Base-by-base conservation (phyloP, 1,284 basidiomycete genomes). In the Naganishia sp. region DNA sequence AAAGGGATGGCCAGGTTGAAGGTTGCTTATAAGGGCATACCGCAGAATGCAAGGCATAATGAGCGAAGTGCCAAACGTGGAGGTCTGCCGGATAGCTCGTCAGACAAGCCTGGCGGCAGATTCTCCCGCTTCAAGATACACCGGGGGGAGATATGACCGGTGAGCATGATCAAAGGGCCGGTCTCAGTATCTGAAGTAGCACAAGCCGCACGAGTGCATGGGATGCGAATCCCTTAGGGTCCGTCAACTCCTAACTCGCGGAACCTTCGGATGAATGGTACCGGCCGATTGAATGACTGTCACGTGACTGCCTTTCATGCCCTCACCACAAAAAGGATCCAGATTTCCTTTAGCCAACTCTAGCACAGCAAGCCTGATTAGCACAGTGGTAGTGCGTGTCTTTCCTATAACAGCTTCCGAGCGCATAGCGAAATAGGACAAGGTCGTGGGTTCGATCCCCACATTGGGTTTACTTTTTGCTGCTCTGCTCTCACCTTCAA, bases 381-480 rank as follows among this genome's bases (percentile, higher is more conserved):
- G 55, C 55, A 57, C 55, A 57, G 55, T 57, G 55, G 55, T 57
- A 57, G 55, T 57, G 55, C 55, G 55, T 57, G 43, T 57, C 55
- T 57, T 57, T 57, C 55, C 55, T 57, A 57, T 13, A 23, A 32
- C 17, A 9, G 13, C 13, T 39, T 39, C 7, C 7, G 10, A 39
- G n/a, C 18, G 3, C n/a, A 17, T 21, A 7, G n/a, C 10, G 17
- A 13, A 3, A 1, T 6, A 57, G 55, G 55, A 57, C 43, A 46
- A 57, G 55, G 55, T 57, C 55, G 55, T n/a, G 55, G 31, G 55
- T 57, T 57, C 55, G 55, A 57, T 57, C 55, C 55, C 31, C 55
- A n/a, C 31, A 18, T n/a, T 32, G 55, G 55, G 55, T 57, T 57
- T 2, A 4, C 25, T n/a, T 57, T 57, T 57, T 23, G n/a, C n/a